Evolutionary conservation across 177 flowering plant species (phyloP).

Genomic region (Tripterygium wilfordii): DNA sequence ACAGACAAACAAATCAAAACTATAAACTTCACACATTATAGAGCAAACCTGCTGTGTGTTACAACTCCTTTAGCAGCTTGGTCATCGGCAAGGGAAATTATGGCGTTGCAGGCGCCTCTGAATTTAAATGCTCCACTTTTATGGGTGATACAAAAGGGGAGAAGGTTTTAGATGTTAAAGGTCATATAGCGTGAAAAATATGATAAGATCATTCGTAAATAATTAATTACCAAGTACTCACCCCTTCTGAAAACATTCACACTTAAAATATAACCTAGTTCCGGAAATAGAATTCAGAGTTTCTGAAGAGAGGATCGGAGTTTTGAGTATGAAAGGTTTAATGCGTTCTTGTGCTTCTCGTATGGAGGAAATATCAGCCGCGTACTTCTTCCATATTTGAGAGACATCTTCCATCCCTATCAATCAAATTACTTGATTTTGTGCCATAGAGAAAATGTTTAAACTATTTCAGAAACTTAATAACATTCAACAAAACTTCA

Average conservation of each 20-base stretch:
- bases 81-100: conserved; percentile 62
- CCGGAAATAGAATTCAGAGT: conserved; percentile 59
- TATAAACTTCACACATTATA: neutral
- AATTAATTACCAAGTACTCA: conserved; percentile 35
- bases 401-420: no score
- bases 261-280: conserved; percentile 64
- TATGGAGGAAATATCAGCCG: conserved; percentile 68
- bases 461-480: no score
- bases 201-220: no score
- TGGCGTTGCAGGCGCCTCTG: conserved; percentile 94
- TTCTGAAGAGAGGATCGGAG: conserved; percentile 69
- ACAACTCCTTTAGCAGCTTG: conserved; percentile 82
- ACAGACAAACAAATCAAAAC: conserved; percentile 1
- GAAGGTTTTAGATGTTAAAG: no score
- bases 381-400: no score
- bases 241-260: conserved; percentile 94
- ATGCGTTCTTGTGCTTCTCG: conserved; percentile 70
- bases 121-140: conserved; percentile 85
- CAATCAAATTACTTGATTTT: no score
- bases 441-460: no score
- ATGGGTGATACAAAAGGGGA: no score
- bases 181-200: no score
- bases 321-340: conserved; percentile 42
- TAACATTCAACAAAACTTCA: no score
- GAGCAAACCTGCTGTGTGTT: conserved; percentile 86